Base-by-base conservation (phyloP, 495 filamentous ascomycete species). In the Monascus purpureus region DNA sequence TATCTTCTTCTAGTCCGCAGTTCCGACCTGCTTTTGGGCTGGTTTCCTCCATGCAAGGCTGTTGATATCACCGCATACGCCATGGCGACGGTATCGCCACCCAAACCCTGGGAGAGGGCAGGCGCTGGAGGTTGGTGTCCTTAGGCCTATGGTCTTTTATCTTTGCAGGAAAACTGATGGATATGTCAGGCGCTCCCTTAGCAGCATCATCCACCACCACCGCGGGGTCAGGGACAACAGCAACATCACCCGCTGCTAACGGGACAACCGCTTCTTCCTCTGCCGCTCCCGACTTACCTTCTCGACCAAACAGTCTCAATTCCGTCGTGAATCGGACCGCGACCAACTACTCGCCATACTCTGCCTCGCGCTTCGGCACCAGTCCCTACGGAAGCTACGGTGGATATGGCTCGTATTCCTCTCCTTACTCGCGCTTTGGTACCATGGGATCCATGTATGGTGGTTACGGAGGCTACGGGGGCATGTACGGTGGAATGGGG, bases 71-170 rank as follows among this genome's bases (percentile, higher is more conserved):
- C 34, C 35, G 41, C 31, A 33, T 45, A 43, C 32, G 33, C 37
- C 40, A 65, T 65, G 61, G 61, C 61, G 50, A 57, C 62, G 64
- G 72, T 74, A 41, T 88, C 87, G 59, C 88, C 88, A 44, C 88
- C 88, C 22, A 96, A 96, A 60, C 88, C 88, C 13, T 96, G 88
- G 88, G 88, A 96, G 60, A 73, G 75, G 52, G 69, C 72, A 35
- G 79, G 82, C 52, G 71, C 68, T 37, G 59, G 71, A 43, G 54
- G 68, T 63, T 53, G 53, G 43, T 56, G 9, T 22, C 20, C 64
- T 75, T 50, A 54, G 28, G 32, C 38, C 22, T 27, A 15, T 25
- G 17, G 15, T 34, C 37, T 25, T 25, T 32, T 26, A 37, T 9
- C 20, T 22, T 22, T n/a, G n/a, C n/a, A 33, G 7, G 28, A 15